These are phyloP conservation scores for Pythium graminicola DNA, from an alignment of 352 stramenopile genomes.

Conservation along the genomic window DNA sequence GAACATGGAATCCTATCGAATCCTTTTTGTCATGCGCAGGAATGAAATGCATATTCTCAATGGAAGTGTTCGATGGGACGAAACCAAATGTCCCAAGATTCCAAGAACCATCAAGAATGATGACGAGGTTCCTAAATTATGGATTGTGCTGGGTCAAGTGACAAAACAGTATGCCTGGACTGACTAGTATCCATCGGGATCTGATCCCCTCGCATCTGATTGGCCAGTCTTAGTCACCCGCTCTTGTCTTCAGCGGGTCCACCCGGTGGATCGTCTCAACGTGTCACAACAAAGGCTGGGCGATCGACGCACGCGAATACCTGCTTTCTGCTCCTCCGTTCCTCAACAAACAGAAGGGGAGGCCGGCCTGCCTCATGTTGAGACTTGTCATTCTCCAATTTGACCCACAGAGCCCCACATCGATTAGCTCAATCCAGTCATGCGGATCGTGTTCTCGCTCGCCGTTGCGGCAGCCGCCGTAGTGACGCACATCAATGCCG, in stretches of 20 bases:
- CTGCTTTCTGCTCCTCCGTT: too few species aligned
- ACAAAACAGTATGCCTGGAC: too few species aligned
- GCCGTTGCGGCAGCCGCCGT: conserved; percentile 1
- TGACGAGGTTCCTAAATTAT: too few species aligned
- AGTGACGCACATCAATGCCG: not conserved
- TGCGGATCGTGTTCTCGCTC: conserved; percentile 3
- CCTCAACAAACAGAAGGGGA: too few species aligned
- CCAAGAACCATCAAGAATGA: not conserved
- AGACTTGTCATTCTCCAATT: conserved; percentile 1
- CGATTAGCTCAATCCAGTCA: not conserved
- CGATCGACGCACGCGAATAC: not conserved
- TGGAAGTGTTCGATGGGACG: too few species aligned
- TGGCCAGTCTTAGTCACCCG: too few species aligned
- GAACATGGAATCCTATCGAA: too few species aligned
- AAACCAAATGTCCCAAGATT: too few species aligned
- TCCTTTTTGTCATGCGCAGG: too few species aligned
- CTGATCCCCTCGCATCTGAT: not conserved
- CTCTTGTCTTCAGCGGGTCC: not conserved
- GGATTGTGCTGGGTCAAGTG: too few species aligned
- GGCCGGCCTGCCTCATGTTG: too few species aligned
- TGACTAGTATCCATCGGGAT: not conserved
- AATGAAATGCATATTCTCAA: too few species aligned
- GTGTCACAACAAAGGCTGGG: conserved; percentile 7
- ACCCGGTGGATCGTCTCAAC: conserved; percentile 5
- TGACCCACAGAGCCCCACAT: not conserved